Conservation (phyloP, 2,329 filamentous ascomycete species). For the Paraconiothyrium sp. region DNA sequence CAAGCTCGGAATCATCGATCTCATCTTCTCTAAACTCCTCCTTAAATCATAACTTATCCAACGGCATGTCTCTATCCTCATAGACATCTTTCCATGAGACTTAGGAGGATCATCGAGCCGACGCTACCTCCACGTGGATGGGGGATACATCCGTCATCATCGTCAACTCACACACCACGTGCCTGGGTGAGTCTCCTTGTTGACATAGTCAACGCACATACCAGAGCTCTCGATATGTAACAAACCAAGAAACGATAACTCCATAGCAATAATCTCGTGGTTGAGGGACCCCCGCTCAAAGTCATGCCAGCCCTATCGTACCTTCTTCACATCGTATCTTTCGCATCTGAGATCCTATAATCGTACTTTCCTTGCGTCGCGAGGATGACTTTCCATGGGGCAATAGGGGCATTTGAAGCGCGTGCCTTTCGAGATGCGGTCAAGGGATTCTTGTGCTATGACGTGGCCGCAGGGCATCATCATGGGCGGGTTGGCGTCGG, state of each 20-base stretch:
- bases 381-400: conserved; percentile 80
- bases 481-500: conserved; percentile 92
- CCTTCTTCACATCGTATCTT: background rate
- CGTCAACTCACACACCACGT: background rate
- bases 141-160: background rate
- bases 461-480: conserved; percentile 97
- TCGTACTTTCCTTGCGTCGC: conserved; percentile 67
- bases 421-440: conserved; percentile 78
- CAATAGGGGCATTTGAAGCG: conserved; percentile 98
- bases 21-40: background rate
- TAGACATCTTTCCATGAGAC: background rate
- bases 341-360: conserved; percentile 27
- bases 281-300: no score
- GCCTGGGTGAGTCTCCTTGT: no score
- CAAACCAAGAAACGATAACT: background rate
- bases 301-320: background rate
- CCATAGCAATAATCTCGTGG: no score
- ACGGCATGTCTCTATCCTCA: background rate
- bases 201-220: background rate
- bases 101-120: background rate
- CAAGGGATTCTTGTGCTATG: conserved; percentile 83
- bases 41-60: background rate
- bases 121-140: background rate
- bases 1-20: background rate
- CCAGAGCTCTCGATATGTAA: background rate